These are phyloP conservation scores for Rhizopus microsporus DNA, from an alignment of 371 early-diverging fungal species.

Conservation along the genomic window DNA sequence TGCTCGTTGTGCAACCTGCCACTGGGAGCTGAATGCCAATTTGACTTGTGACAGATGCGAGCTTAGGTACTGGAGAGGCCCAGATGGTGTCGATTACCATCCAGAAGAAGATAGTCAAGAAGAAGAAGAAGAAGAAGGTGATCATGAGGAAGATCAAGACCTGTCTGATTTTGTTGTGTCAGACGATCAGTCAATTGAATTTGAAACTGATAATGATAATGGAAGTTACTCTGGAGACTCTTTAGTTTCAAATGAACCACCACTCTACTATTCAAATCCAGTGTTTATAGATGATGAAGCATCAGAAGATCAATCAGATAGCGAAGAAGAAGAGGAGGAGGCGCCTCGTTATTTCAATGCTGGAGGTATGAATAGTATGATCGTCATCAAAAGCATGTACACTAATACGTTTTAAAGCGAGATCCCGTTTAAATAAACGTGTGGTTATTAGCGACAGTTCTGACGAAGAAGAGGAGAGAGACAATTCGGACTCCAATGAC, in stretches of 20 bases:
- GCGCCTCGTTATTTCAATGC: no score
- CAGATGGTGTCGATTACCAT: neutral
- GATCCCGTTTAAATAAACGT: no score
- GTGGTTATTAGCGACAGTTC: neutral
- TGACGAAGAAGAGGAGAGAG: neutral
- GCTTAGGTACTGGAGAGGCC: slow-evolving; percentile 1
- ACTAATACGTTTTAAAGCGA: no score
- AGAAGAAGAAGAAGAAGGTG: neutral
- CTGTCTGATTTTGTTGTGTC: slow-evolving; percentile 7
- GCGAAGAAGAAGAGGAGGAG: neutral
- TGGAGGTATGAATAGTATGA: no score
- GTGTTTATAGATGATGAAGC: slow-evolving; percentile 1
- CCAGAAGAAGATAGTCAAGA: neutral
- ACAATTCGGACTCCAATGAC: neutral
- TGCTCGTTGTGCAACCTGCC: slow-evolving; percentile 18
- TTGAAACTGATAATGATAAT: neutral
- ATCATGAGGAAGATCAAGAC: slow-evolving; percentile 7
- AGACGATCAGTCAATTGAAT: neutral
- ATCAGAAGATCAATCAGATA: neutral
- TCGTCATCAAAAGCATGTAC: no score
- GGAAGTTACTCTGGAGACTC: neutral
- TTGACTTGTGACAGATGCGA: slow-evolving; percentile 9
- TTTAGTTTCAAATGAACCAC: neutral
- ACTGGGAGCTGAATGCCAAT: slow-evolving; percentile 18
- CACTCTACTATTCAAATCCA: neutral